A percentile compares a stretch with the other conserved stretches of the same genome.
phyloP scores from a whole-genome alignment of 108 stramenopile species.

The Schizochytrium sp. region DNA sequence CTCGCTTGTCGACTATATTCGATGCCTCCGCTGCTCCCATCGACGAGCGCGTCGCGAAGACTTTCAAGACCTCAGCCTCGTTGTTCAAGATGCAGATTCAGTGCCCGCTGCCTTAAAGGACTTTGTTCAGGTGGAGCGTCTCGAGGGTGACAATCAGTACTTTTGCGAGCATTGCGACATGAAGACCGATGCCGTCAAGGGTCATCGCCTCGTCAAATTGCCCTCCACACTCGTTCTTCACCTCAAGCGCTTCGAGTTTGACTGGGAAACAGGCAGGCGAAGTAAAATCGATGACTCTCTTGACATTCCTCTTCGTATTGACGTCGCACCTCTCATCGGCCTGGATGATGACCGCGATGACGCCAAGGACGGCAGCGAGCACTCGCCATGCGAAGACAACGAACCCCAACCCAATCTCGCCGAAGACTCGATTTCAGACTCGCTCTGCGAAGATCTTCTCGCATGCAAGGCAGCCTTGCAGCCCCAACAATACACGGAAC shows the following conservation, averaged over 20 bases:
- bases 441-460: neutral
- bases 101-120: constrained; percentile 37
- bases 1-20: constrained; percentile 34
- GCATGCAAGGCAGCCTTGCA: neutral
- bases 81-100: neutral
- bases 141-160: constrained; percentile 55
- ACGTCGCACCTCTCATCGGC: neutral
- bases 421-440: constrained; percentile 9
- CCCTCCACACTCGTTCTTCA: constrained; percentile 43
- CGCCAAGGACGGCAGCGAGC: neutral
- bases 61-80: neutral
- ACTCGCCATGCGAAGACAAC: neutral
- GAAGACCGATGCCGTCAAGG: constrained; percentile 45
- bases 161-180: constrained; percentile 24
- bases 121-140: constrained; percentile 36
- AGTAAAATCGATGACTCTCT: neutral
- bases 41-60: constrained; percentile 38
- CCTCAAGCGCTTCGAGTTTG: constrained; percentile 52
- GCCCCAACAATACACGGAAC: neutral
- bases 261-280: constrained; percentile 17
- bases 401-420: neutral
- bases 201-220: constrained; percentile 32
- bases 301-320: neutral
- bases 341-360: neutral
- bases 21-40: constrained; percentile 32